Conservation (phyloP, 2,329 filamentous ascomycete species). For the Acrodontium crateriforme region DNA sequence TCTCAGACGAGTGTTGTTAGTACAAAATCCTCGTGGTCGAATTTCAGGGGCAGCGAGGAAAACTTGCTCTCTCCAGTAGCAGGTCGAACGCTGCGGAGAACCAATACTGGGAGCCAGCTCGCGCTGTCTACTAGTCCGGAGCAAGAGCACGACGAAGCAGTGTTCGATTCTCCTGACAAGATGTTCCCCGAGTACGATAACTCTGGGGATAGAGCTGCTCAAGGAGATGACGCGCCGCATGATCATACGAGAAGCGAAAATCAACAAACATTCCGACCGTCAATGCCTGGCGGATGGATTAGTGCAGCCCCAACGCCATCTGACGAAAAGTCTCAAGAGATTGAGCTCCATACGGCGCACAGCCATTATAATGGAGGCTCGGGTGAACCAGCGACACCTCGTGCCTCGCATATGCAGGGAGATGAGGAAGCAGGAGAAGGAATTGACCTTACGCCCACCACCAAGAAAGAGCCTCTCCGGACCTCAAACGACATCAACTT, state of each 20-base stretch:
- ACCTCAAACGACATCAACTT: too few relatives aligned
- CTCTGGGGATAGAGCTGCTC: constrained; percentile 1
- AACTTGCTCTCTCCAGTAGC: constrained; percentile 17
- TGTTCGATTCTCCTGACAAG: too few relatives aligned
- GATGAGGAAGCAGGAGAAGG: constrained; percentile 7
- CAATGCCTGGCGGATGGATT: constrained; percentile 40
- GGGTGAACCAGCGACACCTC: constrained; percentile 3
- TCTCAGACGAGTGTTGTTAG: constrained; percentile 27
- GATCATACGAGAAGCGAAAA: constrained; percentile 10
- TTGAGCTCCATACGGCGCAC: too few relatives aligned
- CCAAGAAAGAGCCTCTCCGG: constrained; percentile 20
- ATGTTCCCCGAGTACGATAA: constrained; percentile 2
- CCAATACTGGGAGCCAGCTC: constrained; percentile 2
- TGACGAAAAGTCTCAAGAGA: too few relatives aligned
- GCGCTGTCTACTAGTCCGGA: background rate
- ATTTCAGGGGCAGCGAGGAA: constrained; percentile 23
- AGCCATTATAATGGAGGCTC: background rate
- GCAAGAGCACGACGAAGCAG: constrained; percentile 1
- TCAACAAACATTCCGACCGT: constrained; percentile 34
- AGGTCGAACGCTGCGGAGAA: constrained; percentile 5
- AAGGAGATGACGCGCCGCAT: background rate
- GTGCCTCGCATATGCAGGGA: constrained; percentile 2
- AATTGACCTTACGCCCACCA: constrained; percentile 21
- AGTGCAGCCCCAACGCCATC: constrained; percentile 32
- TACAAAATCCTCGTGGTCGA: constrained; percentile 27